Conservation (phyloP, 2,329 filamentous ascomycete genomes). For the Exophiala calicioides region DNA sequence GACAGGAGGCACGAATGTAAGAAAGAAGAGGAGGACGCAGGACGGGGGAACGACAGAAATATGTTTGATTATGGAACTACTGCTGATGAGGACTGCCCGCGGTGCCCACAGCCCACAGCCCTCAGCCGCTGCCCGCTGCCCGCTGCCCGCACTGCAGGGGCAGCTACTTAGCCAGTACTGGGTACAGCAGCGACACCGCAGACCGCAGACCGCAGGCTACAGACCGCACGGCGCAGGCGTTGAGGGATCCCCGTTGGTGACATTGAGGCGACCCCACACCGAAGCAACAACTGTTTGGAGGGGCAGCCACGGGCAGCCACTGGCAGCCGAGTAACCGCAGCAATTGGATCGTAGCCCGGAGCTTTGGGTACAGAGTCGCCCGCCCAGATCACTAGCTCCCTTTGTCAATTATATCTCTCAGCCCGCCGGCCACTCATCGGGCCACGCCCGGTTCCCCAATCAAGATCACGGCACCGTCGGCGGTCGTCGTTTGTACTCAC, state of each 20-base stretch:
- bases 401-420: constrained; percentile 13
- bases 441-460: constrained; percentile 21
- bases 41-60: constrained; percentile 30
- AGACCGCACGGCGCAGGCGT: too few relatives aligned
- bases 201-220: background rate
- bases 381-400: too few relatives aligned
- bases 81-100: background rate
- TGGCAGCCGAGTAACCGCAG: background rate
- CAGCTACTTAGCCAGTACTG: background rate
- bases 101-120: too few relatives aligned
- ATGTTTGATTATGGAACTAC: constrained; percentile 15
- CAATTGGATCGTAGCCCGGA: constrained; percentile 3
- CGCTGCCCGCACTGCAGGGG: too few relatives aligned
- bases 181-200: background rate
- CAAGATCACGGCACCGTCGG: too few relatives aligned
- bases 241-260: too few relatives aligned
- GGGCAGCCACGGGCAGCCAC: constrained; percentile 12
- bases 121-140: too few relatives aligned
- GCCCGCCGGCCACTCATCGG: constrained; percentile 19
- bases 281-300: constrained; percentile 31
- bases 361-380: constrained; percentile 19
- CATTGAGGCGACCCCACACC: constrained; percentile 10
- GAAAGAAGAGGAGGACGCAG: constrained; percentile 24
- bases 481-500: too few relatives aligned
- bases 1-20: constrained; percentile 30